Base-by-base conservation (phyloP, 441 rosid genomes). In the Manihot esculenta region DNA sequence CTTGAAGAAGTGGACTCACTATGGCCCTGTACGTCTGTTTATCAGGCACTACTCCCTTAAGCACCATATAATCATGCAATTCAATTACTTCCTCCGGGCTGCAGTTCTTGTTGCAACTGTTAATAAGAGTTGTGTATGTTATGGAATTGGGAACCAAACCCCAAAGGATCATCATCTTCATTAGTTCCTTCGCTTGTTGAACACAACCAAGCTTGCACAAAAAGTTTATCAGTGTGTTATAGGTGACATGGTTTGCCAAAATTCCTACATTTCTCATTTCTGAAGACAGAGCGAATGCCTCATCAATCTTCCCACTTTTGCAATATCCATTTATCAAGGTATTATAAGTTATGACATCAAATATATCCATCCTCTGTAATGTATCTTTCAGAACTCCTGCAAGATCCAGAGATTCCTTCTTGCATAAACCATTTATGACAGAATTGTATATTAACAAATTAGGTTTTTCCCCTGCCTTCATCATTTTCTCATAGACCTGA, bases 391-490 rank as follows among this genome's bases (percentile, higher is more conserved):
- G 74, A 74, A 83, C 82, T 77, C 80, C 77, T n/a, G 96, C 97
- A 57, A 86, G 62, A 64, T 85, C 82, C 83, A 88, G 67, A 56
- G 82, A 85, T 62, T 84, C 84, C 0, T 79, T 84, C 76, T 88
- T 87, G 76, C 96, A 89, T 85, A 92, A 85, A 58, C 89, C 79
- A 77, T 84, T 87, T 51, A 92, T 84, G 74, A 92, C 68, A 12
- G 96, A 83, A 63, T 93, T 92, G 81, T 89, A 89, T 18, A 93
- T 82, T 33, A 89, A 60, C 53, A 89, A 90, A 70, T 85, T 92
- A 15, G 97, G 96, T 0, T 83, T 80, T 75, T 86, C 74, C 44
- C 93, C 94, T 17, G 80, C 78, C 65, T 69, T 83, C 70, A 88
- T 70, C 96, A 92, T 88, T 72, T 84, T 86, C 0, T 72, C 83